Evolutionary conservation across 1,139 yeast species (phyloP).

Genomic region (Blastobotrys illinoisensis): DNA sequence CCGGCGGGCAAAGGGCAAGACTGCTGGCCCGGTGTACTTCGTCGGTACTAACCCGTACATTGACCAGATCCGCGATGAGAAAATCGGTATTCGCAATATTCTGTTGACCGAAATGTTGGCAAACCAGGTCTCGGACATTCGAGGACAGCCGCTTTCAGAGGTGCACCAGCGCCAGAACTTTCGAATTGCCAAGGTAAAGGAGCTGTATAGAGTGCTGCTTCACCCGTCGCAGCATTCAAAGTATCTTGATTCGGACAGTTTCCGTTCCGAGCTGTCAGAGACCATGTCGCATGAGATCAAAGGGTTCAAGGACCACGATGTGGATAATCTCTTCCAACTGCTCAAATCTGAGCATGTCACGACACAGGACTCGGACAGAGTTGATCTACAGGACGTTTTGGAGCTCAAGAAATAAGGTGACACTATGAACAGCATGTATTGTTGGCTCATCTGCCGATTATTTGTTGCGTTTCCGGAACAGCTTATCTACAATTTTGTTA

Average conservation of each 20-base stretch:
- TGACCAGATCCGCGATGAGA: not conserved
- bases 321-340: not conserved
- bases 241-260: not conserved
- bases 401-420: not conserved
- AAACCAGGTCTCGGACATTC: not conserved
- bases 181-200: slow-evolving; percentile 12
- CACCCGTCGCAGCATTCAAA: not conserved
- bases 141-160: not conserved
- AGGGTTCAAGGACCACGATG: not conserved
- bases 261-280: not conserved
- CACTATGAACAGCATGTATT: too few relatives aligned
- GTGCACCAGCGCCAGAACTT: slow-evolving; percentile 3
- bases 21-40: not conserved
- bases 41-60: slow-evolving; percentile 1
- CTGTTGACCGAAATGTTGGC: not conserved
- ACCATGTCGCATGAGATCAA: not conserved
- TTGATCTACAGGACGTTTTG: not conserved
- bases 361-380: not conserved
- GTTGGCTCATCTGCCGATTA: too few relatives aligned
- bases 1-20: slow-evolving; percentile 7
- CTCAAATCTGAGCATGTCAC: not conserved
- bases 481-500: not conserved
- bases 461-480: not conserved
- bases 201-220: slow-evolving; percentile 10
- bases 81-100: not conserved